Percentiles rank a stretch among this genome's conserved stretches.
phyloP scores from a whole-genome alignment of 768 basidiomycete genomes.

The Russula foetens region DNA sequence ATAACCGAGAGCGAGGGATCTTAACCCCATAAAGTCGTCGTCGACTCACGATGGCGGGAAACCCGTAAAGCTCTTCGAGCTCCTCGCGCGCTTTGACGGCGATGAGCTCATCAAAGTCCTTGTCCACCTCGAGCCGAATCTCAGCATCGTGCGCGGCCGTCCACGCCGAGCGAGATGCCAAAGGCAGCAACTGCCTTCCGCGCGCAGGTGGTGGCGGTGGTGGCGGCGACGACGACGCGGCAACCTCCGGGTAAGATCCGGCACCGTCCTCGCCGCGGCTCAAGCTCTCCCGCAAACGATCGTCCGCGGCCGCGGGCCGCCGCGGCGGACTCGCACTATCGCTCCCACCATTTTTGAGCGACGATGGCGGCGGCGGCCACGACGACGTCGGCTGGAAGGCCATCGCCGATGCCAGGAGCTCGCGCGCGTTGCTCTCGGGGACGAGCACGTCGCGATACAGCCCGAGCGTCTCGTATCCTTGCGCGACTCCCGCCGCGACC shows the following conservation, averaged over 20 bases:
- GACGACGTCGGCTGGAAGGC: no score
- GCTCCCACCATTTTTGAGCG: conserved; percentile 16
- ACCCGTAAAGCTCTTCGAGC: conserved; percentile 69
- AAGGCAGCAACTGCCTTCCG: neutral
- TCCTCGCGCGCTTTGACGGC: conserved; percentile 62
- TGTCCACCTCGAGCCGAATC: conserved; percentile 41
- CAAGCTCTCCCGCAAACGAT: conserved; percentile 3
- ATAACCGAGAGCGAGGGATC: neutral
- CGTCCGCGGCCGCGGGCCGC: conserved; percentile 5
- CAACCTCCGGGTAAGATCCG: neutral
- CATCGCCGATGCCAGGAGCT: conserved; percentile 28
- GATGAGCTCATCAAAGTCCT: conserved; percentile 59
- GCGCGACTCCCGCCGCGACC: conserved; percentile 52
- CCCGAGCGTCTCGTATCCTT: conserved; percentile 61
- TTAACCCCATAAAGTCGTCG: no score
- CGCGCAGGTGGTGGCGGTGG: no score
- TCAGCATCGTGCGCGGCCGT: conserved; percentile 20
- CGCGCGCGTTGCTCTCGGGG: conserved; percentile 31
- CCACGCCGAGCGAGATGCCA: neutral
- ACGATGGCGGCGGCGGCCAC: no score
- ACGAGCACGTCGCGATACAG: conserved; percentile 67
- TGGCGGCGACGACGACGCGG: no score
- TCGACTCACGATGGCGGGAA: conserved; percentile 70
- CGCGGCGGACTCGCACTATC: conserved; percentile 6
- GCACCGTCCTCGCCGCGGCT: conserved; percentile 9